Conservation (phyloP, 371 early-diverging fungal species). For the Rhizopus sp. region DNA sequence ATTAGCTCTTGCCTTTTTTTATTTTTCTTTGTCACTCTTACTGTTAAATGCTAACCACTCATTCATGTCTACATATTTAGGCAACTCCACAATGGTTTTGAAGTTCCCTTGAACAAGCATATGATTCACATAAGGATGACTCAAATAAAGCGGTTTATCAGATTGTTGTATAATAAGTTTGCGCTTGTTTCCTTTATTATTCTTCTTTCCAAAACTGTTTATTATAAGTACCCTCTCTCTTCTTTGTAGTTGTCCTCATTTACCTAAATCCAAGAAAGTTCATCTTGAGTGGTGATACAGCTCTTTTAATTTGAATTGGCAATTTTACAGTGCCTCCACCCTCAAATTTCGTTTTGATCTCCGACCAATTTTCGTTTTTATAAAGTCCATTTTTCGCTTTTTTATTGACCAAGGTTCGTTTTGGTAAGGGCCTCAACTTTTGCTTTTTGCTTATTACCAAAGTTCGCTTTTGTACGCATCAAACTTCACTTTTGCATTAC, state of each 20-base stretch:
- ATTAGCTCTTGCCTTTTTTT: background rate
- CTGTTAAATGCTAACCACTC: conserved; percentile 96
- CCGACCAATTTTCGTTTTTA: too few relatives aligned
- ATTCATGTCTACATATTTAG: conserved; percentile 87
- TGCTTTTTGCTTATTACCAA: too few relatives aligned
- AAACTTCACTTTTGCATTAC: too few relatives aligned
- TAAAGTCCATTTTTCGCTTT: too few relatives aligned
- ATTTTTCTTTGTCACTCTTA: conserved; percentile 49
- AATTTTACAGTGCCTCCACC: too few relatives aligned
- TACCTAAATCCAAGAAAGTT: conserved; percentile 8
- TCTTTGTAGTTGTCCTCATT: background rate
- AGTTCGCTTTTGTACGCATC: too few relatives aligned
- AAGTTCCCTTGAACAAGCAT: conserved; percentile 92
- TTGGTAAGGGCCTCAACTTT: too few relatives aligned
- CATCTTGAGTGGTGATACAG: background rate
- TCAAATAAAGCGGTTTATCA: conserved; percentile 72
- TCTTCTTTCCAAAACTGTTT: conserved; percentile 27
- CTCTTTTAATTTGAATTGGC: background rate
- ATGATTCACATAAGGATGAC: conserved; percentile 73
- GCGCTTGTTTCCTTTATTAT: conserved; percentile 8
- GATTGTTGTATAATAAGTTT: conserved; percentile 10
- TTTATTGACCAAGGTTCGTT: too few relatives aligned
- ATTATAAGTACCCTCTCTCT: background rate
- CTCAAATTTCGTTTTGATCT: too few relatives aligned
- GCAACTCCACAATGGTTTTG: conserved; percentile 83